phyloP scores from a whole-genome alignment of 192 early-diverging fungal species.

The Coemansia sp. region DNA sequence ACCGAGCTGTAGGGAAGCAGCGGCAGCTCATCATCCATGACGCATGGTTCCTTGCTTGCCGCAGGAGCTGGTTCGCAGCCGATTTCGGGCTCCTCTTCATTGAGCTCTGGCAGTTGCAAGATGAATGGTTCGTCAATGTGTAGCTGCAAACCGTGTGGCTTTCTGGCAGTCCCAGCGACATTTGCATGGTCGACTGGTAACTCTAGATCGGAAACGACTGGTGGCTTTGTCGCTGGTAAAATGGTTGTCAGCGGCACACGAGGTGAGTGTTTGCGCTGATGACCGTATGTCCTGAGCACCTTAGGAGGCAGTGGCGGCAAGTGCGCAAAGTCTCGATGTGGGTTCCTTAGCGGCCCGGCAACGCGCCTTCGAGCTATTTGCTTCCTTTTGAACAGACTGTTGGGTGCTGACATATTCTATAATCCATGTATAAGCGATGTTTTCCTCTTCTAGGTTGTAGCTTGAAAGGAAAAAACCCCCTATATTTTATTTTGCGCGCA shows the following conservation, averaged over 20 bases:
- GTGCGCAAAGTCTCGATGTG: slow-evolving; percentile 17
- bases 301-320: slow-evolving; percentile 42
- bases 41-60: neutral
- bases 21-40: neutral
- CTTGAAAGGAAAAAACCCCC: too few species aligned
- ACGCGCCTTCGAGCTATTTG: slow-evolving; percentile 13
- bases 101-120: neutral
- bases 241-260: neutral
- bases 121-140: neutral
- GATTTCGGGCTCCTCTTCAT: neutral
- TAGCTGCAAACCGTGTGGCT: neutral
- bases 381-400: neutral
- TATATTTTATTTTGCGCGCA: too few species aligned
- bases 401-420: neutral
- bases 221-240: neutral
- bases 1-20: neutral
- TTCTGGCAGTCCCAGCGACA: neutral
- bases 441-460: too few species aligned
- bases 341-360: slow-evolving; percentile 17
- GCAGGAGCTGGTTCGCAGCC: neutral
- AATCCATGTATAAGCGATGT: too few species aligned
- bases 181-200: neutral
- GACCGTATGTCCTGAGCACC: slow-evolving; percentile 21
- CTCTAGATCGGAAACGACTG: neutral
- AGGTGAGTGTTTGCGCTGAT: neutral